These are phyloP conservation scores for Hemisphaericaspora lyxosophila DNA, from an alignment of 1,139 yeast genomes.

Conservation along the genomic window DNA sequence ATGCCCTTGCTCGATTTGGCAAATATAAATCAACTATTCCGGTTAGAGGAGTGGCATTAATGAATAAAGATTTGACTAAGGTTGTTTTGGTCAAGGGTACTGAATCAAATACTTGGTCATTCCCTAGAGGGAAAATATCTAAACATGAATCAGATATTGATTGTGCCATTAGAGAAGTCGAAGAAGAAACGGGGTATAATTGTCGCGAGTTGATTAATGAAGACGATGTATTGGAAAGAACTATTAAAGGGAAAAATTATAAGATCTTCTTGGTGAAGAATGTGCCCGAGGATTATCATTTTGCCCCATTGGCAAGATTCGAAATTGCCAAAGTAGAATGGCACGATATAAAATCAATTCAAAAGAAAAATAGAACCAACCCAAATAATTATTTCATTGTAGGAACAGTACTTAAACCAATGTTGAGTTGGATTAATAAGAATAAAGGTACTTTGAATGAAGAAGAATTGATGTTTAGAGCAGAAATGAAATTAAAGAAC, in stretches of 20 bases:
- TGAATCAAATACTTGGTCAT: constrained; percentile 86
- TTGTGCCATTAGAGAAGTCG: constrained; percentile 92
- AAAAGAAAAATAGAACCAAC: constrained; percentile 38
- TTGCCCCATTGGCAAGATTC: constrained; percentile 79
- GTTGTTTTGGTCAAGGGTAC: constrained; percentile 82
- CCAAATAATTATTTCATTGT: constrained; percentile 56
- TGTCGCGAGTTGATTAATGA: constrained; percentile 65
- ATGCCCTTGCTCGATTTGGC: constrained; percentile 74
- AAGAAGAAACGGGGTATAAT: constrained; percentile 95
- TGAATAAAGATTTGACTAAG: constrained; percentile 70
- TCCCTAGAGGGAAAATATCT: constrained; percentile 95
- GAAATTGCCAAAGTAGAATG: constrained; percentile 67
- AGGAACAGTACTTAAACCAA: constrained; percentile 59
- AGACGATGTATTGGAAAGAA: constrained; percentile 77
- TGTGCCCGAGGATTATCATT: constrained; percentile 73
- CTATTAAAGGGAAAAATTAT: constrained; percentile 79
- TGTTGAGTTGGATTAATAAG: constrained; percentile 55
- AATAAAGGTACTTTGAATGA: constrained; percentile 52
- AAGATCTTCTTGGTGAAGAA: constrained; percentile 77
- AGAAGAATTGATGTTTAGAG: constrained; percentile 53
- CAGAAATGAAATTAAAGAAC: constrained; percentile 63
- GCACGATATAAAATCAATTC: constrained; percentile 41
- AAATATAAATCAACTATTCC: constrained; percentile 89
- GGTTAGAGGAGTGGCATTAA: constrained; percentile 91
- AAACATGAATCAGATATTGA: constrained; percentile 88